Base-by-base conservation (phyloP, 1,139 yeast species). In the Torulaspora pretoriensis region DNA sequence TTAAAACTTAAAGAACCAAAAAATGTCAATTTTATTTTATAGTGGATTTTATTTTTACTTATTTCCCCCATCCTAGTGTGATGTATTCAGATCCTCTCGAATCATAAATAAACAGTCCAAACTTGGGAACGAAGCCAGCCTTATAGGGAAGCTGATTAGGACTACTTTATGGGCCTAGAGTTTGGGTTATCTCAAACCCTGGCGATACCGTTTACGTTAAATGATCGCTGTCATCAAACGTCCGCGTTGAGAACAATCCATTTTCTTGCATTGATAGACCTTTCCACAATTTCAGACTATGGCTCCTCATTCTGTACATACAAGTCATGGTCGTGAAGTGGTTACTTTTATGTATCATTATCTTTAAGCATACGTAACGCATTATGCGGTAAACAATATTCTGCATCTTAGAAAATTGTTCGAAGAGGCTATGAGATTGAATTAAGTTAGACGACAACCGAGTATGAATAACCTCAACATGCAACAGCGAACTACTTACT, bases 31-130 rank as follows among this genome's bases (percentile, higher is more conserved):
- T 32, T 33, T 36, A 36, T 43, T 46, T 46, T 46, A 43, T 46
- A 46, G 49, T 46, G 49, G 49, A 46, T 40, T 41, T 43, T 43
- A 46, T 46, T 40, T 39, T 43, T 46, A 46, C 47, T 43, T 43
- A 46, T 33, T 38, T 36, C 41, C 49, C 45, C 49, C 46, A 46
- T 40, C 47, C 45, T 43, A 32, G 36, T 32, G 38, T 40, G 44
- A 41, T 43, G 37, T 43, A 40, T 32, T 46, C 36, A 37, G 36
- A 36, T 17, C 37, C 49, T 36, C 43, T 43, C 35, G 34, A 25
- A 26, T 32, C 42, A 33, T 41, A 43, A 35, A 28, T 43, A 42
- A 38, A 28, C 28, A 25, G 30, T 28, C 42, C 43, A 32, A 34
- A 38, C 39, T 38, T 37, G 35, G 46, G 32, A 29, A 29, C 16